Base-by-base conservation (phyloP, 2,329 filamentous ascomycete genomes). In the Paecilomyces fulvus region DNA sequence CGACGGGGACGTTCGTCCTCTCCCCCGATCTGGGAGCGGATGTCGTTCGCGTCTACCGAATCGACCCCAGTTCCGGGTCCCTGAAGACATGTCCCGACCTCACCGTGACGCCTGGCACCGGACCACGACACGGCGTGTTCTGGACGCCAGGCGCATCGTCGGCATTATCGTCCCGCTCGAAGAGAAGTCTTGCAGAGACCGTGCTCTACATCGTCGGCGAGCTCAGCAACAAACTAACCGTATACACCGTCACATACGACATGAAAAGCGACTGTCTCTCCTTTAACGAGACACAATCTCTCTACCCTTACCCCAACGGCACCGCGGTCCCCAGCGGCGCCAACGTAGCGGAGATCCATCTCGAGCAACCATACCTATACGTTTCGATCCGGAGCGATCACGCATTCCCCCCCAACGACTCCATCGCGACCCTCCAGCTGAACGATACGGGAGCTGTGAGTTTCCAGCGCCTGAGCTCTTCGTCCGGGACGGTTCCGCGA, bases 21-120 rank as follows among this genome's bases (percentile, higher is more conserved):
- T 79, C 84, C 8, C 85, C 86, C 1, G 87, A 89, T 62, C 77
- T 91, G 4, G 83, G 86, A 46, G 77, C 80, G 0, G 87, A 89
- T 63, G 64, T 83, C 6, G 69, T 89, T 51, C 83, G 81, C 60
- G 71, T 83, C 75, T 89, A 82, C 67, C 65, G 72, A 55, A 76
- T 86, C 63, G 71, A 82, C 60, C 63, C 64, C 1, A 60, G 64
- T 1, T 73, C 67, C 2, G 76, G 77, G 6, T 75, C 78, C 30
- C 72, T 82, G 7, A 64, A 64, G 17, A 69, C 76, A 59, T 76
- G 75, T 25, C 75, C 80, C 7, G 69, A 82, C 33, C 60, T 70
- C 33, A 61, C 63, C 7, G 64, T 68, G 68, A 78, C 54, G 60
- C 74, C 31, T 61, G 85, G 84, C 14, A 81, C 78, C 37, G 87